Evolutionary conservation across 306 rosid species (phyloP), one percentile per base, ranked within the genome.

Genomic region (Vicia sativa): DNA sequence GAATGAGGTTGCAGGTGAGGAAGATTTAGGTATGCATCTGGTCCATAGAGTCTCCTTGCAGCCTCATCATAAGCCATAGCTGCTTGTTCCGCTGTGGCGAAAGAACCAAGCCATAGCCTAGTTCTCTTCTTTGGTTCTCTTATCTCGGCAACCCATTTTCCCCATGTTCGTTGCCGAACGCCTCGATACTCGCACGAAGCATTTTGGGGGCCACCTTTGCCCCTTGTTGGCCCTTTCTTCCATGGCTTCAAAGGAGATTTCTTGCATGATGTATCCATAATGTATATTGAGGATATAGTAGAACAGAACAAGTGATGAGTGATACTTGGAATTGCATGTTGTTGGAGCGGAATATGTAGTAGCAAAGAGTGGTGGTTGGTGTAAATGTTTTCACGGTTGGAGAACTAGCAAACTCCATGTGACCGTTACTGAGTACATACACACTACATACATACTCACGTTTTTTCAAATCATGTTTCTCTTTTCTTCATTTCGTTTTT

Each of bases 61-160:
- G 99, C 99, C 71, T 87, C 96, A 59, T 93, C 99, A 59, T 93
- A 93, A 48, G 99, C 97, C 97, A 90, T 72, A 42, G 97, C 99
- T 31, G 99, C 99, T 75, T 93, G 96, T 78, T 93, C 97, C 1
- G 99, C 99, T 0, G 99, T 93, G 74, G 97, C 78, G 34, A 86
- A 93, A 42, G 99, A 93, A 70, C 99, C 97, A 44, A 93, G 82
- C 99, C 99, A 93, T 3, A 93, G 89, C 49, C 99, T 80, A 13
- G 96, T 88, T 75, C 99, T 85, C 81, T 90, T 93, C 84, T 90
- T 88, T 0, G 99, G 99, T 81, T 93, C 99, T 71, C 97, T 84
- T 57, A 93, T 93, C 73, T 93, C 99, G 1, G 99, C 97, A 15
- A 93, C 99, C 99, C 99, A 93, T 79, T 93, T 93, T 4, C 97